Evolutionary conservation across 2,329 filamentous ascomycete species (phyloP), one percentile per base, ranked within the genome.

Genomic region (Fusarium sp.): DNA sequence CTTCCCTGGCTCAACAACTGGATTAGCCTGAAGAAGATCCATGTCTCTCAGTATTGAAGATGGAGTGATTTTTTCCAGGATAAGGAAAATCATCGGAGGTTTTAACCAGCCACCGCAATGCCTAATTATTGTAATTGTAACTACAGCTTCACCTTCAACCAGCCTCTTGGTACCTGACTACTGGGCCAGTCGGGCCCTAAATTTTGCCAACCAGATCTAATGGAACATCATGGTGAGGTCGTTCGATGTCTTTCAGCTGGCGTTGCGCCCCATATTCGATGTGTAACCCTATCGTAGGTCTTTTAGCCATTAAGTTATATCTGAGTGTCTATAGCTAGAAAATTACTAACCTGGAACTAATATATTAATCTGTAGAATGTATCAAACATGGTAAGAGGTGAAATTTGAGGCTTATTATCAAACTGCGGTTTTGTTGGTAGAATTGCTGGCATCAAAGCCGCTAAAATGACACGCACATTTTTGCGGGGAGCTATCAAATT

Each of bases 381-480:
- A 42, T 36, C 11, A 31, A 35, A 20, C 14, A 35, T 36, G 33
- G 18, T 11, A 17, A 38, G 47, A 27, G 29, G 29, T 29, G 18
- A 17, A 7, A 41, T 38, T 11, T 35, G 36, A 15, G 22, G 25
- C 33, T 60, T 38, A 29, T 42, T 27, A 38, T 42, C 18, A n/a
- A 31, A 20, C 36, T 17, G 35, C 18, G 25, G n/a, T 31, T 45
- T 36, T 63, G 20, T 41, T 13, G n/a, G 39, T 33, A 18, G 27
- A 31, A 44, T 46, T 31, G 58, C 33, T 75, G 70, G 58, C 74
- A 76, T 65, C 68, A 77, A 54, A 42, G 61, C 60, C 75, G 55
- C 75, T 77, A 77, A 77, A 77, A 77, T 75, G 73, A 57, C 65
- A 74, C 58, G 38, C 61, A 71, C 53, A 56, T 62, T 68, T 74